A percentile compares a stretch with the other conserved stretches of the same genome.
phyloP scores from a whole-genome alignment of 2,329 filamentous ascomycete genomes.

The Trichoderma atrobrunneum region DNA sequence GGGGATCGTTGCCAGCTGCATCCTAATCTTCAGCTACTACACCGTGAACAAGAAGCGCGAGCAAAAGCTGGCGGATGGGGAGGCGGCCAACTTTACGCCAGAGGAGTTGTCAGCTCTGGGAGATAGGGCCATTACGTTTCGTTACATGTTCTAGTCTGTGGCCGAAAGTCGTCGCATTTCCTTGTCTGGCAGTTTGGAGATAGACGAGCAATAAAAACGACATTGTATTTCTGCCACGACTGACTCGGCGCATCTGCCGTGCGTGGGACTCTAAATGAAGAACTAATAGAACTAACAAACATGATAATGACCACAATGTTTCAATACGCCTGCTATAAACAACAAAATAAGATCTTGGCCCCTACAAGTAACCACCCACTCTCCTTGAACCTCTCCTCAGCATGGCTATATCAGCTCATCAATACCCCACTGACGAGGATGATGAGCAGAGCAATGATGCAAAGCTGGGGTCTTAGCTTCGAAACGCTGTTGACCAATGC shows the following conservation, averaged over 20 bases:
- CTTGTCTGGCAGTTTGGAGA: background rate
- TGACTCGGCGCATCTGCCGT: background rate
- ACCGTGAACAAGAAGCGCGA: slow-evolving; percentile 58
- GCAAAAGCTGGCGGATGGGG: slow-evolving; percentile 41
- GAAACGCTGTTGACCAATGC: background rate
- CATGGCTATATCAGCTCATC: background rate
- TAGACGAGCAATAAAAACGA: background rate
- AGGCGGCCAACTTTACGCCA: slow-evolving; percentile 35
- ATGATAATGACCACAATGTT: slow-evolving; percentile 21
- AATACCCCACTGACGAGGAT: background rate
- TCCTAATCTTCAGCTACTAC: slow-evolving; percentile 51
- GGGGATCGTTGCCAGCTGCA: slow-evolving; percentile 44
- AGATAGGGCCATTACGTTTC: slow-evolving; percentile 61
- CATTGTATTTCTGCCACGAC: slow-evolving; percentile 13
- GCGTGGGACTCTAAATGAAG: slow-evolving; percentile 23
- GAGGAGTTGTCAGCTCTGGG: slow-evolving; percentile 58
- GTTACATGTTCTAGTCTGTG: slow-evolving; percentile 51
- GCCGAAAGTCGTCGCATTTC: background rate
- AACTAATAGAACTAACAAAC: slow-evolving; percentile 21
- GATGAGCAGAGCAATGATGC: background rate
- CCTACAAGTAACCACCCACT: background rate
- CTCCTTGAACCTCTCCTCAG: background rate
- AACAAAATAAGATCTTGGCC: slow-evolving; percentile 20
- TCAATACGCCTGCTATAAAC: slow-evolving; percentile 23
- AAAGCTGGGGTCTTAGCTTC: background rate